Evolutionary conservation across 805 yeast genomes (phyloP).

Genomic region (Kodamaea kakaduensis): DNA sequence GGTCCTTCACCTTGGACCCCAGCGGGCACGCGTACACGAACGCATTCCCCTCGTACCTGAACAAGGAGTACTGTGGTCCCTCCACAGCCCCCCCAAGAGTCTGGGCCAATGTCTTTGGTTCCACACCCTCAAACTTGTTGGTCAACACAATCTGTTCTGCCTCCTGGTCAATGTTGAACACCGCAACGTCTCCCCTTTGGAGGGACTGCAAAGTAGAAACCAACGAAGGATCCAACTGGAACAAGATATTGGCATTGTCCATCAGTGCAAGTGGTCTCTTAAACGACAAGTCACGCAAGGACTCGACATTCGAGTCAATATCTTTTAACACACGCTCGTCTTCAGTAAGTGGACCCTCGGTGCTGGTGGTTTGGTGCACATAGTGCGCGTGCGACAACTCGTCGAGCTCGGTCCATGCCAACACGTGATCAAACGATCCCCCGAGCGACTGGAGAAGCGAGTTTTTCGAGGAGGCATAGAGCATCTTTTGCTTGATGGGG

Average conservation of each 20-base stretch:
- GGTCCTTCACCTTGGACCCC: slow-evolving; percentile 80
- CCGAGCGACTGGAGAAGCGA: slow-evolving; percentile 76
- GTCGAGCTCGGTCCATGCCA: slow-evolving; percentile 51
- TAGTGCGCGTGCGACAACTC: slow-evolving; percentile 54
- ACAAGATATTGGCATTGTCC: slow-evolving; percentile 22
- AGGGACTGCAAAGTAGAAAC: slow-evolving; percentile 17
- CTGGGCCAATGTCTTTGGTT: slow-evolving; percentile 17
- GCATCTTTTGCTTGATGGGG: slow-evolving; percentile 80
- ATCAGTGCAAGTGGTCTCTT: slow-evolving; percentile 35
- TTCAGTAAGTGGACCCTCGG: slow-evolving; percentile 49
- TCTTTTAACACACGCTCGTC: slow-evolving; percentile 52
- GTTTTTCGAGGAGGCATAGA: slow-evolving; percentile 87
- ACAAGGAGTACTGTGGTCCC: slow-evolving; percentile 50
- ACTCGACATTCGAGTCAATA: slow-evolving; percentile 38
- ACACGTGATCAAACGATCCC: slow-evolving; percentile 43
- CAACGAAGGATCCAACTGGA: slow-evolving; percentile 24
- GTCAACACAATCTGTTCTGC: slow-evolving; percentile 39
- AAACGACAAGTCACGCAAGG: slow-evolving; percentile 23
- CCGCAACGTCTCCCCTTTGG: slow-evolving; percentile 30
- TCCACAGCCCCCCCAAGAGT: slow-evolving; percentile 13
- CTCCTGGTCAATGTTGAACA: slow-evolving; percentile 47
- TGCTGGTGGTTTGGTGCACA: slow-evolving; percentile 15
- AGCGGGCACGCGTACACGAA: slow-evolving; percentile 89
- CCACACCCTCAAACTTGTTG: slow-evolving; percentile 19
- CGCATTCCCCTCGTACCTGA: slow-evolving; percentile 38